Percentiles rank a stretch among this genome's conserved stretches.
phyloP scores from a whole-genome alignment of 2,329 filamentous ascomycete genomes.

The Nannizzia gypsea region DNA sequence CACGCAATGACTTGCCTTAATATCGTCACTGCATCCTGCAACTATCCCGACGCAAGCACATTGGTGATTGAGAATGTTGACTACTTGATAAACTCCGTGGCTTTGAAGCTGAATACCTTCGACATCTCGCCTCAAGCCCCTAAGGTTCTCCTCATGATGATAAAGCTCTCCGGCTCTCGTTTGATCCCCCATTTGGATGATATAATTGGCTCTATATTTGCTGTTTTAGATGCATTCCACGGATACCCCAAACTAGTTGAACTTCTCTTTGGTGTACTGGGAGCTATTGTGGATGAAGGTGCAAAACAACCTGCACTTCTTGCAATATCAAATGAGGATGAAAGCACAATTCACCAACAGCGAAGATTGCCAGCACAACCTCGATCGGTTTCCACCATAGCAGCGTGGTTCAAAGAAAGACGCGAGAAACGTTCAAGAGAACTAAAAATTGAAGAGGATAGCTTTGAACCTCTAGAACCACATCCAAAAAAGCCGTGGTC shows the following conservation, averaged over 20 bases:
- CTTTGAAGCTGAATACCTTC: constrained; percentile 77
- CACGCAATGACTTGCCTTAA: constrained; percentile 80
- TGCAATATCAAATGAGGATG: constrained; percentile 25
- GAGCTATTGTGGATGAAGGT: constrained; percentile 72
- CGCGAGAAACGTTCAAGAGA: constrained; percentile 24
- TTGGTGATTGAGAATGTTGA: constrained; percentile 86
- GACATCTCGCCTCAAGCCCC: constrained; percentile 86
- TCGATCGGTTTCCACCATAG: constrained; percentile 25
- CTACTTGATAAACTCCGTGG: constrained; percentile 90
- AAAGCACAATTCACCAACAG: constrained; percentile 15
- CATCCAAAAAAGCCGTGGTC: constrained; percentile 22
- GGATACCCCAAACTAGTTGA: constrained; percentile 82
- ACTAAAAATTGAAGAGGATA: constrained; percentile 14
- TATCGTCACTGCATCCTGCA: constrained; percentile 61
- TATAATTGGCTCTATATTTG: constrained; percentile 79
- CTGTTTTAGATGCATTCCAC: constrained; percentile 86
- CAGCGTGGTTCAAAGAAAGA: constrained; percentile 24
- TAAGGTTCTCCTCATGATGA: constrained; percentile 88
- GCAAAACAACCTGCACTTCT: constrained; percentile 44
- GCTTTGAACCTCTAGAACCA: constrained; percentile 11
- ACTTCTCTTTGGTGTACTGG: constrained; percentile 68
- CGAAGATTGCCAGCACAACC: constrained; percentile 23
- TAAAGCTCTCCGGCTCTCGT: constrained; percentile 67
- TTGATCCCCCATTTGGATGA: constrained; percentile 86
- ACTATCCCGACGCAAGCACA: constrained; percentile 60